A percentile compares a stretch with the other conserved stretches of the same genome.
phyloP scores from a whole-genome alignment of 2,329 filamentous ascomycete species.

The Phyllosticta citriasiana region DNA sequence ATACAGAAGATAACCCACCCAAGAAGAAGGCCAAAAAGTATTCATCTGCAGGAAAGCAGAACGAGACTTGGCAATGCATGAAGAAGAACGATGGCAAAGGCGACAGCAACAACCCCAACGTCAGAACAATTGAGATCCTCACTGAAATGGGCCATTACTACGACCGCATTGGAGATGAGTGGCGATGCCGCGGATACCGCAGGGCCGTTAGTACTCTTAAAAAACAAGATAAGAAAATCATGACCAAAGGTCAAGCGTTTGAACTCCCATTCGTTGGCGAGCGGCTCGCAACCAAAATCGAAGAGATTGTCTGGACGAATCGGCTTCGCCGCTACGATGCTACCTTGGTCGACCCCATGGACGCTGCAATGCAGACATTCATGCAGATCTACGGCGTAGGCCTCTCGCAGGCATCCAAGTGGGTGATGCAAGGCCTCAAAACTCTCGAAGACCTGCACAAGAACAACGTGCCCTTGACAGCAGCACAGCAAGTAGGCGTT shows the following conservation, averaged over 20 bases:
- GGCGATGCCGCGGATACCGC: slow-evolving; percentile 66
- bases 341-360: slow-evolving; percentile 55
- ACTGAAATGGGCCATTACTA: slow-evolving; percentile 75
- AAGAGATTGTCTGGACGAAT: slow-evolving; percentile 74
- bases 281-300: slow-evolving; percentile 72
- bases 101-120: slow-evolving; percentile 55
- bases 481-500: slow-evolving; percentile 65
- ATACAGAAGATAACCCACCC: slow-evolving; percentile 18
- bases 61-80: slow-evolving; percentile 48
- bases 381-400: slow-evolving; percentile 74
- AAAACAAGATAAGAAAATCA: slow-evolving; percentile 53
- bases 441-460: slow-evolving; percentile 61
- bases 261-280: slow-evolving; percentile 58
- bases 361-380: slow-evolving; percentile 58
- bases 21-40: slow-evolving; percentile 14
- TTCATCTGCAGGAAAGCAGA: slow-evolving; percentile 9
- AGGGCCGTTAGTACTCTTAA: slow-evolving; percentile 65
- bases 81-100: slow-evolving; percentile 40
- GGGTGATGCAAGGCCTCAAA: slow-evolving; percentile 64
- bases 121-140: slow-evolving; percentile 63
- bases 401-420: slow-evolving; percentile 56
- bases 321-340: slow-evolving; percentile 62
- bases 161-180: slow-evolving; percentile 61
- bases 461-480: slow-evolving; percentile 50
- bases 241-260: slow-evolving; percentile 59